These are phyloP conservation scores for Castanopsis chinensis DNA, from an alignment of 306 rosid species.

Conservation along the genomic window DNA sequence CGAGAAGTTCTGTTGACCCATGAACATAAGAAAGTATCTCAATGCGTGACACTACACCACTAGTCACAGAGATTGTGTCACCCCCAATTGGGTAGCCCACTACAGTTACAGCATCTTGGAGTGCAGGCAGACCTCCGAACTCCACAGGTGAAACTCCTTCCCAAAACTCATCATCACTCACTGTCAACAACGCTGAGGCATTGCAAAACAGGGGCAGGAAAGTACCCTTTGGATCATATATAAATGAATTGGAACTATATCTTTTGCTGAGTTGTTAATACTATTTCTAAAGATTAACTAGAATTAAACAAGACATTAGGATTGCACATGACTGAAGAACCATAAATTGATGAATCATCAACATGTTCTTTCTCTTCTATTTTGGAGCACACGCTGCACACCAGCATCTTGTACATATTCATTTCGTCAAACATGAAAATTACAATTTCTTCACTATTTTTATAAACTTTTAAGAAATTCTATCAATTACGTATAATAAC, in stretches of 20 bases:
- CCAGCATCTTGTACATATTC: neutral
- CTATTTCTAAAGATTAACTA: neutral
- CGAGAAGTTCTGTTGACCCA: constrained; percentile 94
- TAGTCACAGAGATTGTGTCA: constrained; percentile 95
- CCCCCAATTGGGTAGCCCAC: constrained; percentile 99
- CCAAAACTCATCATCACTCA: constrained; percentile 92
- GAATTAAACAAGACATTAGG: neutral
- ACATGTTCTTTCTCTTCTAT: neutral
- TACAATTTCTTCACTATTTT: neutral
- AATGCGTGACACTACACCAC: constrained; percentile 93
- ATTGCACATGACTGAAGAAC: neutral
- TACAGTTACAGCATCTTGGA: constrained; percentile 93
- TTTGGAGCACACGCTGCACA: neutral
- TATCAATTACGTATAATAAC: neutral
- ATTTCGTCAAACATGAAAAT: neutral
- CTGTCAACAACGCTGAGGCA: constrained; percentile 85
- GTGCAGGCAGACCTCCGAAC: constrained; percentile 82
- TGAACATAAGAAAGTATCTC: constrained; percentile 95
- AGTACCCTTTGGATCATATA: neutral
- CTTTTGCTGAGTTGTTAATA: neutral
- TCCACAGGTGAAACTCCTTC: constrained; percentile 83
- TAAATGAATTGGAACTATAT: neutral
- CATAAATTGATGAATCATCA: neutral
- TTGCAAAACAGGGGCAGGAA: constrained; percentile 18
- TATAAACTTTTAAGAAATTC: neutral